Evolutionary conservation across 2,329 filamentous ascomycete species (phyloP).

Genomic region (Diaporthe batatas): DNA sequence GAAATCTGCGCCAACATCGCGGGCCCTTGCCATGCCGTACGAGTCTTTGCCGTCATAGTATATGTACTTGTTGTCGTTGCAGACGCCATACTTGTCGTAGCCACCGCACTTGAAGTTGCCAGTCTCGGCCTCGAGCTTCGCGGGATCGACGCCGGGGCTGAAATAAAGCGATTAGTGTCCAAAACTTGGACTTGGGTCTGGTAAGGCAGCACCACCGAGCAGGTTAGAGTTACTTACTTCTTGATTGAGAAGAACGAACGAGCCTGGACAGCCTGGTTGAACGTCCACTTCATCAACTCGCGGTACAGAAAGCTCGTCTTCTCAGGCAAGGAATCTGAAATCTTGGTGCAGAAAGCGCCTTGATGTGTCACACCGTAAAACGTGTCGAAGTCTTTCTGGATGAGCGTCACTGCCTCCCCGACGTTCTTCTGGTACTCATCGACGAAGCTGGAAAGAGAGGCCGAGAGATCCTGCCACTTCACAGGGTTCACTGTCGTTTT

Average conservation of each 20-base stretch:
- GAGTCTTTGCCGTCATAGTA: conserved; percentile 14
- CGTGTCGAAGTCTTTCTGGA: conserved; percentile 18
- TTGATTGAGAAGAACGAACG: conserved; percentile 18
- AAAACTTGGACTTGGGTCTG: too few species aligned
- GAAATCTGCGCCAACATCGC: conserved; percentile 22
- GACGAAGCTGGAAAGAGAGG: conserved; percentile 6
- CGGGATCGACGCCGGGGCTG: conserved; percentile 5
- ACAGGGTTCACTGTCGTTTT: background rate
- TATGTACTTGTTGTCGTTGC: conserved; percentile 23
- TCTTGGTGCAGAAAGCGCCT: conserved; percentile 6
- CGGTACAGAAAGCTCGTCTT: conserved; percentile 25
- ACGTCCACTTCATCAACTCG: conserved; percentile 20
- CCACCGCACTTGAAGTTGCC: conserved; percentile 17
- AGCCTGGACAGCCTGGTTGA: conserved; percentile 25
- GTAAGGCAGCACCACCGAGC: too few species aligned
- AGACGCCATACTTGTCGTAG: background rate
- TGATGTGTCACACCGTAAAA: conserved; percentile 6
- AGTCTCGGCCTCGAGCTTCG: conserved; percentile 8
- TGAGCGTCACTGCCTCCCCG: background rate
- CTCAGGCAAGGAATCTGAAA: conserved; percentile 7
- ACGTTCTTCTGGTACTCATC: conserved; percentile 22
- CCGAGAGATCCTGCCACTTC: conserved; percentile 13
- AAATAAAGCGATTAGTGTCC: background rate
- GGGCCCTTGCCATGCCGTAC: conserved; percentile 17
- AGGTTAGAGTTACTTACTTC: background rate